Evolutionary conservation across 208 protist species (phyloP), one percentile per base, ranked within the genome.

Genomic region (Strigomonas oncopelti): DNA sequence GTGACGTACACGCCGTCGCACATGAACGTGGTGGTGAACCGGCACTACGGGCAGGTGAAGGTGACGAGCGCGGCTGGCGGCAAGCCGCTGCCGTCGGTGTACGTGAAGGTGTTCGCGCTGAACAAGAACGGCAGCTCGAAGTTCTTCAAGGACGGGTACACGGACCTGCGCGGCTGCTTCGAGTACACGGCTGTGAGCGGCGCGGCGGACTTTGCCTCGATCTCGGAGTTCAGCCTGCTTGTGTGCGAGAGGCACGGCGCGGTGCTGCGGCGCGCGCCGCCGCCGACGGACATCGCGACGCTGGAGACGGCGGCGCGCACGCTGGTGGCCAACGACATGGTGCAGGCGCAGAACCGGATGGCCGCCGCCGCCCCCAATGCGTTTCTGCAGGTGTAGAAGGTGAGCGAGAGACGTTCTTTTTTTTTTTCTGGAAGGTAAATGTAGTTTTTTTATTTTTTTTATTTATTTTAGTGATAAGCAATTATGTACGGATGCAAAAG

Each of bases 131-230:
- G 67, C 18, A 16, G 1, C 20, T 55, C 62, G n/a, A 56, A 28
- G 9, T 71, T 71, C 67, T 71, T 71, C 67, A 63, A 65, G 57
- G 67, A 71, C 58, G 67, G 55, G 29, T 71, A 71, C 58, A 71
- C 67, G 22, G 67, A 71, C 57, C 67, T 71, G 25, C 67, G 67
- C 29, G 67, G 67, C 27, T 45, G 54, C 28, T 61, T 71, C 57
- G 67, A 71, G 57, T 71, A 71, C 67, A 59, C 67, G 45, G 28
- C 64, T 11, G 64, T 68, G 64, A 52, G 61, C 53, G 52, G 56
- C 64, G 56, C 22, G 18, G 60, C 24, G 27, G 59, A 59, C 54
- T 60, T 65, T 13, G 60, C n/a, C 45, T 36, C 52, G 20, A 55
- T 71, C 20, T 31, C 22, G 5, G 60, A 62, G 46, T 71, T 71